A percentile compares a stretch with the other conserved stretches of the same genome.
Evolutionary conservation across 257 asterid species (phyloP).

Genomic region (Paraleonurus japonicus): DNA sequence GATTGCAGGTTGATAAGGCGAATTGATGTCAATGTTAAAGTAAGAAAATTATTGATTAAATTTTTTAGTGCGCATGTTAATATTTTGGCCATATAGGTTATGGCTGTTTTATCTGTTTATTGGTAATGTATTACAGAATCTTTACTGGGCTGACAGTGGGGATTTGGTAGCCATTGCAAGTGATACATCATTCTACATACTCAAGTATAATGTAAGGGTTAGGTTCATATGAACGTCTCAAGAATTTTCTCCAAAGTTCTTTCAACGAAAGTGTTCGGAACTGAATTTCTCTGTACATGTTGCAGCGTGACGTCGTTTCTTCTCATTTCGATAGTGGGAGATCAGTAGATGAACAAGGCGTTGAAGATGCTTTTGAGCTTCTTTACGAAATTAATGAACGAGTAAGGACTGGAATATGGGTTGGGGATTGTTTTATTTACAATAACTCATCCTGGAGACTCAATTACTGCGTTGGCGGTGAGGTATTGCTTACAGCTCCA

Average conservation of each 20-base stretch:
- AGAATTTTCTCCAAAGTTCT: slow-evolving; percentile 3
- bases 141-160: slow-evolving; percentile 97
- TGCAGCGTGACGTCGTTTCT: slow-evolving; percentile 94
- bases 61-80: slow-evolving; percentile 2
- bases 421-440: slow-evolving; percentile 98
- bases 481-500: slow-evolving; percentile 51
- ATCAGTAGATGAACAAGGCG: slow-evolving; percentile 88
- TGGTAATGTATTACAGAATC: slow-evolving; percentile 59
- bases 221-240: background rate
- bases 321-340: slow-evolving; percentile 88
- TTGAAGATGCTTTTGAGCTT: slow-evolving; percentile 98
- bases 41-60: slow-evolving; percentile 33
- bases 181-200: slow-evolving; percentile 81
- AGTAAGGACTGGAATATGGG: slow-evolving; percentile 97
- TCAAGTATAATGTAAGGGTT: slow-evolving; percentile 67
- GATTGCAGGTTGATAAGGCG: slow-evolving; percentile 94
- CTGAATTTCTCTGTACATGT: slow-evolving; percentile 23
- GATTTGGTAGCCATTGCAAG: slow-evolving; percentile 87
- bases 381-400: slow-evolving; percentile 94
- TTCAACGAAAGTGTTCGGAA: slow-evolving; percentile 31
- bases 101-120: slow-evolving; percentile 20
- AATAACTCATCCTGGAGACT: slow-evolving; percentile 96
- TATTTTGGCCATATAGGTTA: slow-evolving; percentile 15
- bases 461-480: slow-evolving; percentile 97
- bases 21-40: slow-evolving; percentile 93